Evolutionary conservation across 306 rosid genomes (phyloP).

Genomic region (Erythrophleum fordii): DNA sequence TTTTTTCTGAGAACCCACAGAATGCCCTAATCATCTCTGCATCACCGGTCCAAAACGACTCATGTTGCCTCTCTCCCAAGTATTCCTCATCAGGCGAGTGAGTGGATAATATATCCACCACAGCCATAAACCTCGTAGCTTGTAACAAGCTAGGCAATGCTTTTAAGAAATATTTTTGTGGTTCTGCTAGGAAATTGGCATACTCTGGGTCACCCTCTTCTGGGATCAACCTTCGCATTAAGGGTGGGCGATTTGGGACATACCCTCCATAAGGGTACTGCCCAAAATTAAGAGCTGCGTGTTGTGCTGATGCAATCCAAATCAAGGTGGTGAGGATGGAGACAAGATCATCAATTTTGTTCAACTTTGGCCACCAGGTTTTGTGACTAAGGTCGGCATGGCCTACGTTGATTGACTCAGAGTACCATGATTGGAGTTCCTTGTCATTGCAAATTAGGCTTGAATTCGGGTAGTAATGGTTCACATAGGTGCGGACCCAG

Average conservation of each 20-base stretch:
- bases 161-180: neutral
- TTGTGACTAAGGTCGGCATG: conserved; percentile 7
- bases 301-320: conserved; percentile 8
- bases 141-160: conserved; percentile 71
- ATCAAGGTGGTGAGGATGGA: conserved; percentile 1
- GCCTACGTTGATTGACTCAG: conserved; percentile 16
- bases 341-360: neutral
- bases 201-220: conserved; percentile 7
- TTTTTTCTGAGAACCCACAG: conserved; percentile 68
- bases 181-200: neutral
- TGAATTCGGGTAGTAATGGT: conserved; percentile 20
- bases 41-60: conserved; percentile 80
- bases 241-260: conserved; percentile 29
- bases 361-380: conserved; percentile 32
- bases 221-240: conserved; percentile 19
- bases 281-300: conserved; percentile 33
- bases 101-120: conserved; percentile 84
- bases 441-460: neutral
- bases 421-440: conserved; percentile 32
- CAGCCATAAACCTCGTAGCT: conserved; percentile 81
- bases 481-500: conserved; percentile 25
- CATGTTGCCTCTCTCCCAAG: conserved; percentile 84
- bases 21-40: conserved; percentile 65
- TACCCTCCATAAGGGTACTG: conserved; percentile 17
- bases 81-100: conserved; percentile 96